These are phyloP conservation scores for Euptelea pleiosperma DNA, from an alignment of 164 flowering plant genomes.

Conservation along the genomic window DNA sequence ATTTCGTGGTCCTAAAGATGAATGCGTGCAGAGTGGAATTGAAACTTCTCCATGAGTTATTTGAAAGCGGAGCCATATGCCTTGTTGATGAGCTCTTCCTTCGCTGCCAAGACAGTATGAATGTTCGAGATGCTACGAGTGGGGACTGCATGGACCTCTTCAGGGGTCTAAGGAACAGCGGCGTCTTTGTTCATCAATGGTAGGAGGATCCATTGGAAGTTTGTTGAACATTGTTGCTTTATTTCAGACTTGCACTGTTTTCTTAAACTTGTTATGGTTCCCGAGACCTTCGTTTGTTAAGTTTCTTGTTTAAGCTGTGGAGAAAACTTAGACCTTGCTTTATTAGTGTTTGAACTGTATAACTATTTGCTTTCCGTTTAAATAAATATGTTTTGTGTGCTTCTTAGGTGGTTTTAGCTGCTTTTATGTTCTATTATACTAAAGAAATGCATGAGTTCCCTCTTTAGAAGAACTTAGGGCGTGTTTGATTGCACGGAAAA, in stretches of 20 bases:
- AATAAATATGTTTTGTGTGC: no score
- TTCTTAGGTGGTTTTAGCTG: not conserved
- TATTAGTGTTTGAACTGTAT: constrained; percentile 2
- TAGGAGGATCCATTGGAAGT: constrained; percentile 22
- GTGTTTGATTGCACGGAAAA: no score
- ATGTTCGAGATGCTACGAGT: constrained; percentile 17
- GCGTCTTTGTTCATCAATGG: constrained; percentile 81
- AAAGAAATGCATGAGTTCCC: no score
- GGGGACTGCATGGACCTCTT: constrained; percentile 51
- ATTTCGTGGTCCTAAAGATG: constrained; percentile 76
- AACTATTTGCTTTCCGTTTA: constrained; percentile 2
- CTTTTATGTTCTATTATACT: not conserved
- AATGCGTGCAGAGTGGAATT: constrained; percentile 49
- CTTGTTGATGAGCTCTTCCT: constrained; percentile 82
- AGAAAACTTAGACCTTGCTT: constrained; percentile 6
- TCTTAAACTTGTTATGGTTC: not conserved
- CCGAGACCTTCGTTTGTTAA: constrained; percentile 8
- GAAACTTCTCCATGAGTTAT: constrained; percentile 56
- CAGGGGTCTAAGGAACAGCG: constrained; percentile 50
- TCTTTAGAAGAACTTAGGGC: no score
- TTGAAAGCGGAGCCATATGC: constrained; percentile 71
- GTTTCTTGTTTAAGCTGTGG: constrained; percentile 12
- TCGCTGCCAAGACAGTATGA: constrained; percentile 38
- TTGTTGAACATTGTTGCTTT: constrained; percentile 5
- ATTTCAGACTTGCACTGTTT: no score